Evolutionary conservation across 768 basidiomycete species (phyloP), one percentile per base, ranked within the genome.

Genomic region (Tulasnella sp.): DNA sequence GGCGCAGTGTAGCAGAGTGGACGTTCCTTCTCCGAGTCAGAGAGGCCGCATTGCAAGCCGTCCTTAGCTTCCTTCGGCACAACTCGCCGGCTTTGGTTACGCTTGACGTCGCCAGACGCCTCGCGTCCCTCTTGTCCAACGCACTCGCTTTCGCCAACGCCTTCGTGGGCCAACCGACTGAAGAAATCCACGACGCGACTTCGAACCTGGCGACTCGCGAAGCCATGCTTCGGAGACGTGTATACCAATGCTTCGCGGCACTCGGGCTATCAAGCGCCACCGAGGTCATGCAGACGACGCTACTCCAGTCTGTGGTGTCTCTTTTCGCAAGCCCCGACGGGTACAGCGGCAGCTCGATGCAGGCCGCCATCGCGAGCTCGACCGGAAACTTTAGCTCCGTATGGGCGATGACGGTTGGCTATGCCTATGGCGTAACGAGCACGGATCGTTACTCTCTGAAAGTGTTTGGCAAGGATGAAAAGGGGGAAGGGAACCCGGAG

Each of bases 361-460:
- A 99, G 85, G 96, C 96, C 0, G 94, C 95, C 0, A 97, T 98
- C 82, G 93, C 94, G 0, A 92, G 94, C 0, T 94, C 92, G 8
- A 89, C 94, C 0, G 97, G 96, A 0, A 88, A 90, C 0, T 97
- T 98, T 85, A 92, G 91, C 3, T 91, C 90, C 20, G 89, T 99
- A 18, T 99, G 97, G 97, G 91, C 93, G 79, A 90, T 91, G 79
- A 88, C 89, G 1, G 97, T 99, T 85, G 95, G 96, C 7, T 97
- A 96, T 86, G 97, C 92, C 0, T 96, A 95, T 86, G 97, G 97
- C 0, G 92, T 98, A 2, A 95, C 95, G 3, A 93, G 89, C 64
- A 86, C 92, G 31, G 90, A 92, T 28, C 60, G 60, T 64, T 64
- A 64, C 73, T 60, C 79, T 12, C 28, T 46, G 31, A 44, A 42